A percentile compares a stretch with the other conserved stretches of the same genome.
Conservation (phyloP, 495 filamentous ascomycete genomes). For the Daldinia bambusicola region DNA sequence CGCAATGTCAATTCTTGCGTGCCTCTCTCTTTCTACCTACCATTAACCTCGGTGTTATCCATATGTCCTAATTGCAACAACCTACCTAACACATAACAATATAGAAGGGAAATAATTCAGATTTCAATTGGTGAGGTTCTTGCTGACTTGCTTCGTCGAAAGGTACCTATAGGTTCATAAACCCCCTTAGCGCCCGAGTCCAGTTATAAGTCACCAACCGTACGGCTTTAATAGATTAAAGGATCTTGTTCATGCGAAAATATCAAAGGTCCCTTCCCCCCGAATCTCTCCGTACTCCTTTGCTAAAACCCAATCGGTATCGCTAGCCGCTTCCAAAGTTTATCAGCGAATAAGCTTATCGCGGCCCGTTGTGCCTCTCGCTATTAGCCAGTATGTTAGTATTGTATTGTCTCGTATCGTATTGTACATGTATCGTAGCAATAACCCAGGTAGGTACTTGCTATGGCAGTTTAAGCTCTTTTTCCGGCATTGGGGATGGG, state of each 20-base stretch:
- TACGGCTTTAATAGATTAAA: slow-evolving; percentile 26
- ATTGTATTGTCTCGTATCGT: too few relatives aligned
- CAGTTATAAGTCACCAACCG: slow-evolving; percentile 6
- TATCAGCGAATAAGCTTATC: slow-evolving; percentile 23
- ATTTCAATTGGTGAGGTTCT: slow-evolving; percentile 18
- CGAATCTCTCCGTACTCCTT: slow-evolving; percentile 14
- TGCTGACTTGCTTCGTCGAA: slow-evolving; percentile 18
- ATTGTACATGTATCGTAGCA: background rate
- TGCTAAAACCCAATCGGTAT: slow-evolving; percentile 36
- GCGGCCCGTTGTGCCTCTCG: slow-evolving; percentile 3
- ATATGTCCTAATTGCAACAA: background rate
- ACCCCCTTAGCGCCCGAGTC: slow-evolving; percentile 15
- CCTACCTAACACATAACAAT: background rate
- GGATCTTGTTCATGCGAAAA: slow-evolving; percentile 31
- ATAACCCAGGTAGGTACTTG: background rate
- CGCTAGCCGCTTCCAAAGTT: slow-evolving; percentile 25
- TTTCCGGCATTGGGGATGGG: too few relatives aligned
- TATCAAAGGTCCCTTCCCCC: slow-evolving; percentile 1
- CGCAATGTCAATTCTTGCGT: background rate
- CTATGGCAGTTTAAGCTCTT: too few relatives aligned
- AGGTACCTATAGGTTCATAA: background rate
- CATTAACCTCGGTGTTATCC: too few relatives aligned
- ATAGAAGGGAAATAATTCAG: background rate
- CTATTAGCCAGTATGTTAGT: slow-evolving; percentile 19
- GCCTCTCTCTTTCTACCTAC: background rate